Conservation (phyloP, 1,284 basidiomycete genomes). For the Apiotrichum porosum region DNA sequence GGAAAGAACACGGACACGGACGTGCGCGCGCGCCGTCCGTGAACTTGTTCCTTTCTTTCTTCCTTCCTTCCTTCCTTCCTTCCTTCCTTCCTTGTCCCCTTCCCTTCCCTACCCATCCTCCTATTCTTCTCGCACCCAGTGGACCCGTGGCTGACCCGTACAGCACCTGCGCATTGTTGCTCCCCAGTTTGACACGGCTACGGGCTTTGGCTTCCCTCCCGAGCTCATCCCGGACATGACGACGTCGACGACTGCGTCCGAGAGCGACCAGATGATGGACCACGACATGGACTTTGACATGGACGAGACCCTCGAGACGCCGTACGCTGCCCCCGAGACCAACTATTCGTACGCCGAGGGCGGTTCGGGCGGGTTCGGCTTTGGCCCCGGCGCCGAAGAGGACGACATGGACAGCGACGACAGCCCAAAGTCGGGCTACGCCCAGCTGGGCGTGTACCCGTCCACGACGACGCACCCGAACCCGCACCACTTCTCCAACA, state of each 20-base stretch:
- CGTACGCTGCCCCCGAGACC: not conserved
- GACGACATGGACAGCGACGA: conserved; percentile 30
- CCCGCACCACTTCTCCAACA: conserved; percentile 26
- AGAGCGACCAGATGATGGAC: conserved; percentile 31
- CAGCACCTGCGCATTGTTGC: conserved; percentile 16
- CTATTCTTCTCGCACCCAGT: not conserved
- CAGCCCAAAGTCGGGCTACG: conserved; percentile 6
- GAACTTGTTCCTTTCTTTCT: too few relatives aligned
- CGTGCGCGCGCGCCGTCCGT: too few relatives aligned
- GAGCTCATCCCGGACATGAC: conserved; percentile 34
- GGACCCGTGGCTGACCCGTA: too few relatives aligned
- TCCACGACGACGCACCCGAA: too few relatives aligned
- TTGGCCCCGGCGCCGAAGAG: conserved; percentile 45
- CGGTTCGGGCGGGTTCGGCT: conserved; percentile 42
- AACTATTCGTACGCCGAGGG: conserved; percentile 23
- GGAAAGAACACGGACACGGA: not conserved
- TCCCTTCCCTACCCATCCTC: not conserved
- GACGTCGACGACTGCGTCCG: conserved; percentile 12
- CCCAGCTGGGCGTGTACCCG: conserved; percentile 10
- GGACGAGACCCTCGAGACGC: conserved; percentile 10
- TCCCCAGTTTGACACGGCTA: conserved; percentile 6
- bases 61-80: too few relatives aligned
- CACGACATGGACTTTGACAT: conserved; percentile 34
- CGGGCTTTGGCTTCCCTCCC: conserved; percentile 22
- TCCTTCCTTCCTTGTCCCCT: not conserved